These are phyloP conservation scores for Melanomma pulvis-pyrius DNA, from an alignment of 495 filamentous ascomycete genomes.

Conservation along the genomic window DNA sequence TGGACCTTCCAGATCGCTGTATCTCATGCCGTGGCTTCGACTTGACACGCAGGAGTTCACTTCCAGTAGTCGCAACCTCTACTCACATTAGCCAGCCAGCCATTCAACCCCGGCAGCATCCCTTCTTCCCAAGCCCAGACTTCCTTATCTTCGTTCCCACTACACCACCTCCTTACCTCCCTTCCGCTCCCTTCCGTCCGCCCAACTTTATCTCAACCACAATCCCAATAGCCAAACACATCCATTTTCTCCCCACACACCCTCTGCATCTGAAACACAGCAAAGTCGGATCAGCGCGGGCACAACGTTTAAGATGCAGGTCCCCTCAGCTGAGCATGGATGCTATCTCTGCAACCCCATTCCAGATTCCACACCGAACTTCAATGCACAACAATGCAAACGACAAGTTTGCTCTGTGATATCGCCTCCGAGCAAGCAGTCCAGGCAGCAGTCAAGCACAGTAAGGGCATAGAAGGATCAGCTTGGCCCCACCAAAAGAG, in stretches of 20 bases:
- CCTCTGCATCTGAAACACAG: conserved; percentile 10
- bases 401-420: too few species aligned
- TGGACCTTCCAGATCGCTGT: not conserved
- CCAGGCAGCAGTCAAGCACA: too few species aligned
- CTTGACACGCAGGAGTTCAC: not conserved
- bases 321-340: conserved; percentile 4
- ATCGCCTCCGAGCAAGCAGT: too few species aligned
- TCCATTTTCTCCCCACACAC: not conserved
- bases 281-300: not conserved
- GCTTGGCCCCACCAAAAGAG: too few species aligned
- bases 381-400: too few species aligned
- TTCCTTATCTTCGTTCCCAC: too few species aligned
- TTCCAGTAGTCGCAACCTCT: not conserved
- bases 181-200: conserved; percentile 10
- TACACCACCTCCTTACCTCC: conserved; percentile 11
- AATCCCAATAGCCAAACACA: conserved; percentile 4
- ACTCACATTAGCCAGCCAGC: conserved; percentile 2
- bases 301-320: conserved; percentile 12
- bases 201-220: not conserved
- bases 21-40: too few species aligned
- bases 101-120: not conserved
- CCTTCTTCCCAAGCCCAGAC: too few species aligned
- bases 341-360: not conserved
- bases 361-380: too few species aligned
- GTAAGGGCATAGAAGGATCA: too few species aligned